Evolutionary conservation across 345 rosid genomes (phyloP), one percentile per base, ranked within the genome.

Genomic region (Combretum micranthum): DNA sequence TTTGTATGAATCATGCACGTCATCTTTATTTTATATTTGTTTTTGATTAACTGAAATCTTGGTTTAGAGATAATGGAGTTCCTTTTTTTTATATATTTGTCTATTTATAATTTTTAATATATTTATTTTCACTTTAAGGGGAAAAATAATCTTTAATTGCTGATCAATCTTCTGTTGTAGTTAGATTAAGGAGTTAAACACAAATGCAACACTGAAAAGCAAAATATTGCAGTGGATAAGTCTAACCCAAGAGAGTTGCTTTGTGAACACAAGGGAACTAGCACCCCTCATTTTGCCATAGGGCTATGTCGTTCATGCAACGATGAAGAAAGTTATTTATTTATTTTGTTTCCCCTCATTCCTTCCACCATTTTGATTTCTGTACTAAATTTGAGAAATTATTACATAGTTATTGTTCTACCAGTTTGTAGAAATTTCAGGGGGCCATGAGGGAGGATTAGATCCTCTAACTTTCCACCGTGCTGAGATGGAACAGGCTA

Each of bases 391-490:
- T 57, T 64, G 42, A 52, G 52, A 52, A 32, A 32, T 32, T 32
- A 7, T 32, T 32, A 32, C 39, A 62, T 53, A 32, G 50, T 53
- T 22, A 46, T 56, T 47, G 48, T 60, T 62, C 25, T 26, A 68
- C 69, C 83, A 89, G 96, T 79, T 86, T 64, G 68, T 74, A 32
- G 69, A 17, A 48, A 68, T 85, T 66, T 83, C 83, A 3, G 88
- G 84, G 69, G 99, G 99, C 59, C 80, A 87, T 64, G 86, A 74
- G 52, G 97, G 94, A 53, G 99, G 97, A 55, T 75, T 79, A 49
- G 84, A 89, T 77, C 94, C 96, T 74, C 97, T 96, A 49, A 90
- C 97, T 64, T 93, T 85, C 69, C 96, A 85, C 66, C 77, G 69
- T 55, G 96, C 96, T 54, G 91, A 80, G 53, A 72, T 65, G 76